phyloP scores from a whole-genome alignment of 139 green algal genomes.

The Volvox africanus region DNA sequence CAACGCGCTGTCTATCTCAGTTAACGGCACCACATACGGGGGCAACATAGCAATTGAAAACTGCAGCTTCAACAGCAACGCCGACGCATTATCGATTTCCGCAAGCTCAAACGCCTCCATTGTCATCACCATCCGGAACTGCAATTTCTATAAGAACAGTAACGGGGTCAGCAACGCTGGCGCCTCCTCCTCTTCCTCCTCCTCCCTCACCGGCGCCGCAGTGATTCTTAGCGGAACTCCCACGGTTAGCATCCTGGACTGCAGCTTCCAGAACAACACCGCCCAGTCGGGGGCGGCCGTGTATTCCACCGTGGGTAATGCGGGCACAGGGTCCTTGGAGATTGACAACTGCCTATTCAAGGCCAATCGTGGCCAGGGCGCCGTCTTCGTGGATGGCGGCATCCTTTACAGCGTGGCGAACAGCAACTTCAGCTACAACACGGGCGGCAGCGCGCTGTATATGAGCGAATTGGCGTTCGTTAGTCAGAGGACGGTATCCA shows the following conservation, averaged over 20 bases:
- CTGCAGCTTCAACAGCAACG: too few species aligned
- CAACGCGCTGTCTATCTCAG: too few species aligned
- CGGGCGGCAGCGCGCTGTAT: background rate
- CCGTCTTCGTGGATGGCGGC: background rate
- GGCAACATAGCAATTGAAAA: too few species aligned
- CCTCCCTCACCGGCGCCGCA: background rate
- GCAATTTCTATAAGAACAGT: background rate
- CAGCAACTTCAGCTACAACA: conserved; percentile 5
- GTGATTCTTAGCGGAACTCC: background rate
- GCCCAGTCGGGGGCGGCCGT: background rate
- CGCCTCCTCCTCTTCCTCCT: background rate
- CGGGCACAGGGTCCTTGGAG: background rate
- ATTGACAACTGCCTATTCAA: background rate
- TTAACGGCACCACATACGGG: too few species aligned
- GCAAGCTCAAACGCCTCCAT: background rate
- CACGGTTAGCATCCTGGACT: background rate
- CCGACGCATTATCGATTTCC: background rate
- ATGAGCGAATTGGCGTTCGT: background rate
- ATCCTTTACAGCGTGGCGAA: background rate
- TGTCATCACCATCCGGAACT: background rate
- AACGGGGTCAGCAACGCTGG: background rate
- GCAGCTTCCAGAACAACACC: background rate
- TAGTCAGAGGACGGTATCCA: background rate
- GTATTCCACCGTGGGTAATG: background rate
- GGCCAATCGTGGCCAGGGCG: background rate